A percentile compares a stretch with the other conserved stretches of the same genome.
Conservation (phyloP, 345 rosid species). For the Raphanus sativus region DNA sequence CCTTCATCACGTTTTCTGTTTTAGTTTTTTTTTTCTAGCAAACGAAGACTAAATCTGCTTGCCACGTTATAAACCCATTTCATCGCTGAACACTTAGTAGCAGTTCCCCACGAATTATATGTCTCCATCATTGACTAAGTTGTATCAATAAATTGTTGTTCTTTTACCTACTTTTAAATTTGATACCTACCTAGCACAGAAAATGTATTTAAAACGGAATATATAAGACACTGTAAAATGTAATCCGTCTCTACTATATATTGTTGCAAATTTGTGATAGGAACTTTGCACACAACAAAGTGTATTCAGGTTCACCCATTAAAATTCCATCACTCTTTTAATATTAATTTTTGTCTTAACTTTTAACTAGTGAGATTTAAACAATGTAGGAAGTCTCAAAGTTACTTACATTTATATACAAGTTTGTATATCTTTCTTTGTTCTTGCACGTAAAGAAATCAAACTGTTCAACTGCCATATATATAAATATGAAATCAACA, state of each 20-base stretch:
- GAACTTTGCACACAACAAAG: background rate
- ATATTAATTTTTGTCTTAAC: background rate
- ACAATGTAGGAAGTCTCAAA: conserved; percentile 7
- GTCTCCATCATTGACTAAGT: conserved; percentile 19
- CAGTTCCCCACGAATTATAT: conserved; percentile 38
- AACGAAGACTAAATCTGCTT: conserved; percentile 25
- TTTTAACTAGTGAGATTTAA: background rate
- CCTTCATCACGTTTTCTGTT: conserved; percentile 40
- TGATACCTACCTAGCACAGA: background rate
- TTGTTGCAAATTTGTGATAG: background rate
- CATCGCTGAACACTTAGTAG: conserved; percentile 26
- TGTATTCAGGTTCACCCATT: background rate
- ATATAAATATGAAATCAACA: conserved; percentile 10
- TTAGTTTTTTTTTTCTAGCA: background rate
- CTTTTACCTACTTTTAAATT: background rate
- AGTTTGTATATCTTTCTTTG: conserved; percentile 7
- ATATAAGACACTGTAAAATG: background rate
- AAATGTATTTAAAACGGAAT: background rate
- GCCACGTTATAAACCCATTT: conserved; percentile 33
- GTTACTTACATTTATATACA: background rate
- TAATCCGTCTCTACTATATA: background rate
- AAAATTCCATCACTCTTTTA: background rate
- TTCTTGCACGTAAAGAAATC: conserved; percentile 21
- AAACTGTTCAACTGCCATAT: conserved; percentile 9
- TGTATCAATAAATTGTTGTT: background rate